Evolutionary conservation across 2,329 filamentous ascomycete species (phyloP).

Genomic region (Arachnomyces sp.): DNA sequence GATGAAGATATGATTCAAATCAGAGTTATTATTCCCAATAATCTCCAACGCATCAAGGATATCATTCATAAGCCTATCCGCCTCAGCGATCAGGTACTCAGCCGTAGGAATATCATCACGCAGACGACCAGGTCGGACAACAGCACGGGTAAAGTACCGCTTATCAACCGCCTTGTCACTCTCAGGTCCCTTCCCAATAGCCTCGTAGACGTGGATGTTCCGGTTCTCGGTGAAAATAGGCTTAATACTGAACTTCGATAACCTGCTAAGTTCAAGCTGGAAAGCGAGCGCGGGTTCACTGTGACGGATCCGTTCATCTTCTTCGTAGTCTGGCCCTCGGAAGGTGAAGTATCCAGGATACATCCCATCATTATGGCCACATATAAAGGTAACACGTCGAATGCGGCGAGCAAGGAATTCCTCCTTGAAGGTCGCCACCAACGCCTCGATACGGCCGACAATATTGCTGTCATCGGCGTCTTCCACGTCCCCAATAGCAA

Average conservation of each 20-base stretch:
- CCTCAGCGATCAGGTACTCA: constrained; percentile 96
- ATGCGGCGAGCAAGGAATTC: constrained; percentile 75
- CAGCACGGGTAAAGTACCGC: constrained; percentile 95
- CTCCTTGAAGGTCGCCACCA: constrained; percentile 72
- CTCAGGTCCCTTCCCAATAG: constrained; percentile 85
- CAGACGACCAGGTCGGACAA: constrained; percentile 86
- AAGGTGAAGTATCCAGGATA: constrained; percentile 98
- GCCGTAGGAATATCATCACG: constrained; percentile 97
- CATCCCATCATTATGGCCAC: constrained; percentile 84
- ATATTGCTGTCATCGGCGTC: constrained; percentile 73
- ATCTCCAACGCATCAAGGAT: constrained; percentile 97
- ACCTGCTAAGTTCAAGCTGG: constrained; percentile 90
- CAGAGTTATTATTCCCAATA: constrained; percentile 97
- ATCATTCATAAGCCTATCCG: constrained; percentile 92
- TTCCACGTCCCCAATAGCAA: constrained; percentile 85
- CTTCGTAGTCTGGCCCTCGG: constrained; percentile 79
- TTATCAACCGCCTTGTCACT: constrained; percentile 64
- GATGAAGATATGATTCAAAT: constrained; percentile 99
- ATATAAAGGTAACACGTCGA: constrained; percentile 91
- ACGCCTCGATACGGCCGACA: constrained; percentile 61
- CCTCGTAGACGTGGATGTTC: constrained; percentile 98
- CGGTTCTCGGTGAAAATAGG: constrained; percentile 98
- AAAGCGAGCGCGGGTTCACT: constrained; percentile 93
- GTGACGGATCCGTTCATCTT: constrained; percentile 94
- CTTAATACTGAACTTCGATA: constrained; percentile 96